Evolutionary conservation across 139 green algal species (phyloP).

Genomic region (Marvania coccoides): DNA sequence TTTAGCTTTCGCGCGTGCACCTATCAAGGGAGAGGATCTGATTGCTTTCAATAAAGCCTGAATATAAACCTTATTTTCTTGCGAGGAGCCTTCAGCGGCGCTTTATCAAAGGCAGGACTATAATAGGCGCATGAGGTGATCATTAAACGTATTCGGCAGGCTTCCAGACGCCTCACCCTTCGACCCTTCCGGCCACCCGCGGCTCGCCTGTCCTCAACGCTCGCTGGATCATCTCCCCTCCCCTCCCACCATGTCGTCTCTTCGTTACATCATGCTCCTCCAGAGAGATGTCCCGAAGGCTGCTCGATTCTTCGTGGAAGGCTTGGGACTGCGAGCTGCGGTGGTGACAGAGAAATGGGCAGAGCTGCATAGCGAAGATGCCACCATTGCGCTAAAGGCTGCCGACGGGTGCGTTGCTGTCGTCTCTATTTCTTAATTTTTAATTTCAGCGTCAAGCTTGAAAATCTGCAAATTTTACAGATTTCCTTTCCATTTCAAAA

Average conservation of each 20-base stretch:
- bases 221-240: too few relatives aligned
- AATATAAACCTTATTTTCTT: too few relatives aligned
- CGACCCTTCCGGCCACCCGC: too few relatives aligned
- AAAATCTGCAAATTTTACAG: not conserved
- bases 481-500: not conserved
- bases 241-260: conserved; percentile 7
- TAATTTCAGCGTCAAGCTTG: not conserved
- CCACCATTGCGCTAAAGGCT: conserved; percentile 39
- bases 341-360: conserved; percentile 65
- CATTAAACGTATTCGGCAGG: too few relatives aligned
- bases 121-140: too few relatives aligned
- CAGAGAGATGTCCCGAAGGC: conserved; percentile 60
- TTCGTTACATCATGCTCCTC: conserved; percentile 58
- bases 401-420: conserved; percentile 29
- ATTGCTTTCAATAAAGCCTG: too few relatives aligned
- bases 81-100: too few relatives aligned
- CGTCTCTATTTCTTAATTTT: not conserved
- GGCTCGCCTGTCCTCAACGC: too few relatives aligned
- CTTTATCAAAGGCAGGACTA: too few relatives aligned
- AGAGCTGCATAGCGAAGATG: conserved; percentile 47
- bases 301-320: conserved; percentile 57
- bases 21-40: too few relatives aligned
- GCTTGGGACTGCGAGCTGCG: conserved; percentile 49
- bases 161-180: too few relatives aligned
- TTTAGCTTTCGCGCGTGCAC: too few relatives aligned